A percentile compares a stretch with the other conserved stretches of the same genome.
Conservation (phyloP, 2,329 filamentous ascomycete species). For the Dothistroma pini region DNA sequence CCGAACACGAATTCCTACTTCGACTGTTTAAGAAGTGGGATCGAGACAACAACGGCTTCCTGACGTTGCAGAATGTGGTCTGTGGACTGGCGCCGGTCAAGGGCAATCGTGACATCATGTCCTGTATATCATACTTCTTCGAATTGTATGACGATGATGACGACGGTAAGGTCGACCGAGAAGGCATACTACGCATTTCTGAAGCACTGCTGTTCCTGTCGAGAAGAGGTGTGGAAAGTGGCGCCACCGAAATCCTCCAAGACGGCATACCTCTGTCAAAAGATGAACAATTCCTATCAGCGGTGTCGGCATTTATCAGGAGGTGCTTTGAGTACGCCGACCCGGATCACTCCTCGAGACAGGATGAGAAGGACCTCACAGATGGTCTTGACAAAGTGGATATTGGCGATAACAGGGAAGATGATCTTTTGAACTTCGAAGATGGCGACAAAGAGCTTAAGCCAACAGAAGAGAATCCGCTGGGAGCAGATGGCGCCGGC, state of each 20-base stretch:
- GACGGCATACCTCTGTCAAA: slow-evolving; percentile 45
- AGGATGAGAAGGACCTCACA: slow-evolving; percentile 32
- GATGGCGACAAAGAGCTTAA: slow-evolving; percentile 37
- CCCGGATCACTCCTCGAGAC: slow-evolving; percentile 58
- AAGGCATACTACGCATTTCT: slow-evolving; percentile 91
- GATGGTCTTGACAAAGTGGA: slow-evolving; percentile 60
- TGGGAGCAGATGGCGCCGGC: neutral
- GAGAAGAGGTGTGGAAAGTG: slow-evolving; percentile 63
- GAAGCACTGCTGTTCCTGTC: slow-evolving; percentile 92
- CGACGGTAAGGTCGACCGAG: slow-evolving; percentile 87
- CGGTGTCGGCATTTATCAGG: slow-evolving; percentile 91
- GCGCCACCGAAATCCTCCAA: slow-evolving; percentile 28
- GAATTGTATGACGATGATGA: slow-evolving; percentile 92
- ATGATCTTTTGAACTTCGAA: slow-evolving; percentile 60
- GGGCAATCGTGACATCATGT: slow-evolving; percentile 94
- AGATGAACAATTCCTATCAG: slow-evolving; percentile 86
- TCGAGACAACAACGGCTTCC: slow-evolving; percentile 66
- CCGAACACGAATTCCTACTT: slow-evolving; percentile 91
- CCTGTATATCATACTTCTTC: slow-evolving; percentile 96
- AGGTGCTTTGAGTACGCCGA: slow-evolving; percentile 98
- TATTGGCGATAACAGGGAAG: slow-evolving; percentile 65
- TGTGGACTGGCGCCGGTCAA: slow-evolving; percentile 87
- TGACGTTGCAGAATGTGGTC: slow-evolving; percentile 89
- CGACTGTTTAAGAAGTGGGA: slow-evolving; percentile 89
- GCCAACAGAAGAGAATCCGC: slow-evolving; percentile 19